Evolutionary conservation across 1,139 yeast genomes (phyloP), one percentile per base, ranked within the genome.

Genomic region (Yamadazyma blattariae): DNA sequence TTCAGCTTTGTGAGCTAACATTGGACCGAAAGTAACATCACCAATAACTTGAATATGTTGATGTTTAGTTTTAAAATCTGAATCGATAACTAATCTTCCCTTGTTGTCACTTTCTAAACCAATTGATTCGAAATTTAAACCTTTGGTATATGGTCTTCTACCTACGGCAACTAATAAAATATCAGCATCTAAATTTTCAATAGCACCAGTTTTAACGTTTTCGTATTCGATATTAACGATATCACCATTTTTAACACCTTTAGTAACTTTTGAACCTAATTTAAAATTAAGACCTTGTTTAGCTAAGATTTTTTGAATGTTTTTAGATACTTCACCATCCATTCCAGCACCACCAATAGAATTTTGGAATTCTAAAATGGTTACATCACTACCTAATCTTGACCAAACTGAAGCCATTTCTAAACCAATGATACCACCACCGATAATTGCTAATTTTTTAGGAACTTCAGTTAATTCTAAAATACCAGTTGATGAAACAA

Each of bases 1-100:
- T 74, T 94, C 99, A 44, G 99, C 99, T 77, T 94, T 94, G 78
- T 94, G 99, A 46, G 99, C 99, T 70, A 94, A 79, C 99, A 94
- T 94, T 54, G 96, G 94, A 53, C 98, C 98, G 53, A 87, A 92
- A 31, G 98, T 94, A 42, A 83, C 97, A 61, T 94, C 99, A 64
- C 99, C 99, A 65, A 92, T 88, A 54, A 89, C 95, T 66, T 96
- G 87, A 59, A 94, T 90, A 69, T 94, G 95, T 42, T 89, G 84
- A 67, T 74, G 79, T 67, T 86, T 90, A 51, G 98, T 86, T 69
- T 87, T 84, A 78, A 78, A 92, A 71, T 92, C 89, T 44, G 86
- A 82, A 65, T 94, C 97, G 57, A 94, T 90, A 39, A 94, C 92
- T 56, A 92, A 74, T 63, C 97, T 84, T 41, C 97, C 97, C 63